Base-by-base conservation (phyloP, 148 eudicot genomes). In the Camellia granthamiana region DNA sequence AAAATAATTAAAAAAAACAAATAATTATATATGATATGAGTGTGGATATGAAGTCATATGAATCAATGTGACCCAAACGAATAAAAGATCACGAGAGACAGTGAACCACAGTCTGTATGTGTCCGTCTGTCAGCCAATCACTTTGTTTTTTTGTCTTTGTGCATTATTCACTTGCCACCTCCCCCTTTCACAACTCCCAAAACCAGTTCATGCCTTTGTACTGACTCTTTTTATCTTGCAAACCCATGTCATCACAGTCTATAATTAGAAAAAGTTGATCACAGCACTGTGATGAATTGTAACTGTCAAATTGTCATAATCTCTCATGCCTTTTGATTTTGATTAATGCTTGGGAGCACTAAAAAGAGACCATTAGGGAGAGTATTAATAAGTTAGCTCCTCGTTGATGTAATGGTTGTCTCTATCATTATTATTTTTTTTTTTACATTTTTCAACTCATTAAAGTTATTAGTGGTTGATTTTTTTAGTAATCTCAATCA, bases 41-140 rank as follows among this genome's bases (percentile, higher is more conserved):
- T 30, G 38, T 30, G 38, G 38, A 30, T 30, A 30, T 30, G 38
- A 30, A 30, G 38, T 30, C 38, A 30, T 30, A 30, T 30, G 97
- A 90, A 1, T 90, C 94, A 0, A 87, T 72, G 79, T 80, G 88
- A 63, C 91, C 89, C 80, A 44, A 14, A 69, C 16, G 72, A 69
- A 69, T 69, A 51, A 15, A 69, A 69, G 52, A 44, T 69, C 72
- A 69, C 72, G 70, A 67, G 70, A 67, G 47, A 15, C 15, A 67
- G 44, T 41, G 16, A 67, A 14, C 70, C 70, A 67, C 7, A 30
- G 38, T 30, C 38, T 30, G 38, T 30, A 30, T 30, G 38, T 30
- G 38, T 30, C 38, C 38, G 38, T 30, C 70, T 67, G 70, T 67
- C 70, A 10, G 7, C 70, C 43, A 3, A 41, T 67, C 6, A 30